A percentile compares a stretch with the other conserved stretches of the same genome.
Conservation (phyloP, 1,284 basidiomycete species). For the Cutaneotrichosporon spelunceum region DNA sequence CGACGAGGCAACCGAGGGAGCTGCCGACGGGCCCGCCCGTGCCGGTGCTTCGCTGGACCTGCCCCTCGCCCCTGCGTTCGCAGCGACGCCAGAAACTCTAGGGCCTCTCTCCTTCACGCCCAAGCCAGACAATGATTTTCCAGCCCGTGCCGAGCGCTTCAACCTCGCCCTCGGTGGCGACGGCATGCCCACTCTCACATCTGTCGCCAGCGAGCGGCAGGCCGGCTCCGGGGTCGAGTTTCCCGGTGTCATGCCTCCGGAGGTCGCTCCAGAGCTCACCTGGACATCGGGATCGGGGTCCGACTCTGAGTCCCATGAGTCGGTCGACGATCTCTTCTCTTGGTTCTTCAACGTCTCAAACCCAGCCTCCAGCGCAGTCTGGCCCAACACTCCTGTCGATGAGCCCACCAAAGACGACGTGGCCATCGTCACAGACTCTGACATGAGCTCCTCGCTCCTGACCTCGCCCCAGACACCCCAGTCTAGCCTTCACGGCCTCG, state of each 20-base stretch:
- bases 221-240: conserved; percentile 1
- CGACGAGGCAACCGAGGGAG: conserved; percentile 1
- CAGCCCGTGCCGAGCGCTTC: neutral
- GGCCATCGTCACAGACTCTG: neutral
- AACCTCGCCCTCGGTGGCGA: conserved; percentile 3
- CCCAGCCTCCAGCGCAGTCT: conserved; percentile 4
- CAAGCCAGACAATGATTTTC: conserved; percentile 2
- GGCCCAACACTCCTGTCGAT: conserved; percentile 2
- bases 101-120: conserved; percentile 16
- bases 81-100: conserved; percentile 23
- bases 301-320: conserved; percentile 8
- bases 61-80: conserved; percentile 23
- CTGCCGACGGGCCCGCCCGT: conserved; percentile 7
- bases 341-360: conserved; percentile 24
- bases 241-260: conserved; percentile 11
- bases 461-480: conserved; percentile 1
- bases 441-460: neutral
- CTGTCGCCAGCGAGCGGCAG: conserved; percentile 1
- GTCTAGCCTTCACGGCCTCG: neutral
- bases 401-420: neutral
- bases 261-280: conserved; percentile 4
- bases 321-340: conserved; percentile 21
- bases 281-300: conserved; percentile 6
- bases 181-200: conserved; percentile 1
- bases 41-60: conserved; percentile 9